Percentiles rank a stretch among this genome's conserved stretches.
These are phyloP conservation scores for Penicillium sp. DNA, from an alignment of 2,329 filamentous ascomycete genomes.

Conservation along the genomic window DNA sequence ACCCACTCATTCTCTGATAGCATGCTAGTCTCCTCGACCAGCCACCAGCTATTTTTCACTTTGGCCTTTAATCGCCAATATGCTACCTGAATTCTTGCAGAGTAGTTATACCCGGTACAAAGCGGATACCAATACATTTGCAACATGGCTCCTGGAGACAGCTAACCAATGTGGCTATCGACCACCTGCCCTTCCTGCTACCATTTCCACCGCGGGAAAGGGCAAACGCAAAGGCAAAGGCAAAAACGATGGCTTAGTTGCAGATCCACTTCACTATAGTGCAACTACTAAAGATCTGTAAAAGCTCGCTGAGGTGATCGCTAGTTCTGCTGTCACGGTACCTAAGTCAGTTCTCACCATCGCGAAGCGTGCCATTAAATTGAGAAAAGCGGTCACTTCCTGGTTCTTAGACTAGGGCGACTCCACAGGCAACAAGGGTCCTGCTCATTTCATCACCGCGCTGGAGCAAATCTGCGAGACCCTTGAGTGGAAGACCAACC, in stretches of 20 bases:
- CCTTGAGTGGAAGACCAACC: slow-evolving; percentile 23
- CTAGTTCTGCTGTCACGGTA: slow-evolving; percentile 21
- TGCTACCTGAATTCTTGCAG: slow-evolving; percentile 24
- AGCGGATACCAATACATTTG: slow-evolving; percentile 28
- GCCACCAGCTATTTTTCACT: no score
- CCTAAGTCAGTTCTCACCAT: slow-evolving; percentile 22
- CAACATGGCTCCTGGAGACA: slow-evolving; percentile 29
- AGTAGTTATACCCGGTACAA: slow-evolving; percentile 31
- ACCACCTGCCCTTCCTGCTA: slow-evolving; percentile 8
- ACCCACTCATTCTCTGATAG: no score
- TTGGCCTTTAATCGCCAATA: no score
- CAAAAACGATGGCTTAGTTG: no score
- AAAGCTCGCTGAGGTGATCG: slow-evolving; percentile 24
- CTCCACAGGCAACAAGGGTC: slow-evolving; percentile 19
- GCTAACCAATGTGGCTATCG: slow-evolving; percentile 28
- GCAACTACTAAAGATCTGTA: slow-evolving; percentile 26
- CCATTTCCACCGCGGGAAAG: not conserved
- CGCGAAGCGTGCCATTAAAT: slow-evolving; percentile 27
- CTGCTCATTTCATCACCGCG: slow-evolving; percentile 18
- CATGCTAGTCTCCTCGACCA: no score
- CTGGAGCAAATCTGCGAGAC: slow-evolving; percentile 28
- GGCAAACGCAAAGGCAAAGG: slow-evolving; percentile 15
- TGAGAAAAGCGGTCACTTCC: slow-evolving; percentile 29
- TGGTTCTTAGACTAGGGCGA: slow-evolving; percentile 29
- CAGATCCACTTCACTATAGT: slow-evolving; percentile 19